phyloP scores from a whole-genome alignment of 768 basidiomycete species.

The Kwoniella botswanensis region DNA sequence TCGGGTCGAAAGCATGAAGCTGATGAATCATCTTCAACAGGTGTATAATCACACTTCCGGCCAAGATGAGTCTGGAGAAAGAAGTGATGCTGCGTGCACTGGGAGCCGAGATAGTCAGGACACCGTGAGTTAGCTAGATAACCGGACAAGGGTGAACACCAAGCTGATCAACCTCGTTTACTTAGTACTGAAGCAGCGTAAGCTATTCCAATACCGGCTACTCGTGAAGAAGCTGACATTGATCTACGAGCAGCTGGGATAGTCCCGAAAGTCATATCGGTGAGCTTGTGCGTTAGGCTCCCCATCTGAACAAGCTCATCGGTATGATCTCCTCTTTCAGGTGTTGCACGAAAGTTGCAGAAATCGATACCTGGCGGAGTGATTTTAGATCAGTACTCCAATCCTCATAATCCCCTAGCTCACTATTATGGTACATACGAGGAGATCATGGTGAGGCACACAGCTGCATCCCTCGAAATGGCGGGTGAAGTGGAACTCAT shows the following conservation, averaged over 20 bases:
- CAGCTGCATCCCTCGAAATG: too few species aligned
- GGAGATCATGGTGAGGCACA: slow-evolving; percentile 71
- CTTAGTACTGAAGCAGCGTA: slow-evolving; percentile 50
- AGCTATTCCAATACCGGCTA: slow-evolving; percentile 5
- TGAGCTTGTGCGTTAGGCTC: slow-evolving; percentile 59
- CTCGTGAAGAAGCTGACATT: slow-evolving; percentile 9
- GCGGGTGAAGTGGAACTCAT: neutral
- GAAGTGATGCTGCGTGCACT: slow-evolving; percentile 87
- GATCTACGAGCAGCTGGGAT: slow-evolving; percentile 64
- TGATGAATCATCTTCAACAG: slow-evolving; percentile 58
- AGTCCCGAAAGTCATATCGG: slow-evolving; percentile 90
- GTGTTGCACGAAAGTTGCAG: slow-evolving; percentile 78
- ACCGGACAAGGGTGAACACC: neutral
- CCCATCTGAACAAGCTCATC: neutral
- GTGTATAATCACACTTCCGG: slow-evolving; percentile 68
- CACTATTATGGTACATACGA: slow-evolving; percentile 89
- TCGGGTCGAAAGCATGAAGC: slow-evolving; percentile 63
- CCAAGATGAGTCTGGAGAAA: slow-evolving; percentile 98
- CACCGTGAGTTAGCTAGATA: slow-evolving; percentile 69
- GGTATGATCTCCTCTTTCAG: slow-evolving; percentile 60
- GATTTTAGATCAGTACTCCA: slow-evolving; percentile 84
- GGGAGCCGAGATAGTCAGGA: slow-evolving; percentile 92
- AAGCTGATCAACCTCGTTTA: neutral
- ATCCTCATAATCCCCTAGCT: slow-evolving; percentile 79
- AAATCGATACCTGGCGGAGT: slow-evolving; percentile 79